phyloP scores from a whole-genome alignment of 2,329 filamentous ascomycete species.

The Fulvia fulva region DNA sequence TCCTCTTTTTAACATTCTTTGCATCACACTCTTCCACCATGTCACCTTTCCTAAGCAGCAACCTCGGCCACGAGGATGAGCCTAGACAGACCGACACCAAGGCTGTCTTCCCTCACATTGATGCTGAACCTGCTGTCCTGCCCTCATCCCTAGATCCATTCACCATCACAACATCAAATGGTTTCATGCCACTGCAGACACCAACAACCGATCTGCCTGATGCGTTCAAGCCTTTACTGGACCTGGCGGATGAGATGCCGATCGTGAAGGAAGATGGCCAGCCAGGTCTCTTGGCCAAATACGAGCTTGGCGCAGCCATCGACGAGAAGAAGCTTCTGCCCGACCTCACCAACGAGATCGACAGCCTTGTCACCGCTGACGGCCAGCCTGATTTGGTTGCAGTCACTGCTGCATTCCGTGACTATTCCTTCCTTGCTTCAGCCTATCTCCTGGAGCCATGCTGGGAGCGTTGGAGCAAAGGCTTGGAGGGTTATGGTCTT shows the following conservation, averaged over 20 bases:
- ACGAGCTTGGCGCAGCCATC: constrained; percentile 71
- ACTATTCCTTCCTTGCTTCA: constrained; percentile 87
- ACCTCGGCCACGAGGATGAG: constrained; percentile 6
- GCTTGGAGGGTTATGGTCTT: constrained; percentile 71
- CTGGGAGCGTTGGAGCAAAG: constrained; percentile 62
- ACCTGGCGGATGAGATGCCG: constrained; percentile 71
- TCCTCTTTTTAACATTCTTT: background rate
- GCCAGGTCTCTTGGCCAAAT: constrained; percentile 72
- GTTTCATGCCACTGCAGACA: constrained; percentile 64
- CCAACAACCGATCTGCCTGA: constrained; percentile 57
- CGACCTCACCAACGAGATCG: constrained; percentile 67
- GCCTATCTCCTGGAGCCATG: constrained; percentile 90
- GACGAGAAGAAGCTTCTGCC: constrained; percentile 60
- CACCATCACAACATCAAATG: constrained; percentile 71
- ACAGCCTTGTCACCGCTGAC: constrained; percentile 43
- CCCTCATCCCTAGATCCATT: constrained; percentile 45
- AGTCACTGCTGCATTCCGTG: constrained; percentile 82
- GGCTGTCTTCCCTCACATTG: constrained; percentile 26
- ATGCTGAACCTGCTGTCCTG: constrained; percentile 25
- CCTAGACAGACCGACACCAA: constrained; percentile 13
- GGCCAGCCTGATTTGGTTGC: constrained; percentile 68
- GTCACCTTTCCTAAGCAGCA: constrained; percentile 20
- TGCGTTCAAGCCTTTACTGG: constrained; percentile 69
- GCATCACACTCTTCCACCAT: constrained; percentile 9
- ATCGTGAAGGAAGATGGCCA: constrained; percentile 69